These are phyloP conservation scores for Alternaria tenuissima DNA, from an alignment of 2,329 filamentous ascomycete species.

Conservation along the genomic window DNA sequence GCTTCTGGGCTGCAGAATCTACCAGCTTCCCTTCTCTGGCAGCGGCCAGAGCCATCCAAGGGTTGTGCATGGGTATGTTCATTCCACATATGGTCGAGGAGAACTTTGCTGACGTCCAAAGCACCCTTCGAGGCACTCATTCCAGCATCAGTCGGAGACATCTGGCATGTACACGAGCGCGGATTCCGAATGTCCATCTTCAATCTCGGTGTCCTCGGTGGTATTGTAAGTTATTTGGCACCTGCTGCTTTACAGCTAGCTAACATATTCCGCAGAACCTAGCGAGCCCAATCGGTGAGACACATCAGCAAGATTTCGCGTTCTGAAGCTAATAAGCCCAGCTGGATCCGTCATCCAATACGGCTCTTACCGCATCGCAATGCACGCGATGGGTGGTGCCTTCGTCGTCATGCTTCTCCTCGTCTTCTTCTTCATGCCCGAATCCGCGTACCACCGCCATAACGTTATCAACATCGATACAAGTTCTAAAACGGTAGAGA, in stretches of 20 bases:
- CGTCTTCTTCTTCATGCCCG: conserved; percentile 38
- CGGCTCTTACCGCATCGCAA: conserved; percentile 27
- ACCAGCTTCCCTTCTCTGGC: conserved; percentile 31
- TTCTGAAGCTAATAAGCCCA: not conserved
- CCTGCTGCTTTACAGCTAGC: too few relatives aligned
- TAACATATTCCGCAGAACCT: conserved; percentile 20
- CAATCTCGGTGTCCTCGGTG: conserved; percentile 36
- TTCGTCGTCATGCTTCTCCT: conserved; percentile 33
- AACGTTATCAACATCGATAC: conserved; percentile 32
- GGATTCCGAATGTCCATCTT: conserved; percentile 36
- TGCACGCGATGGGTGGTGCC: conserved; percentile 35
- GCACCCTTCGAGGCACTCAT: conserved; percentile 38
- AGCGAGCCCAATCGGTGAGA: conserved; percentile 28
- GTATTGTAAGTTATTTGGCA: conserved; percentile 19
- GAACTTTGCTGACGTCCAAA: not conserved
- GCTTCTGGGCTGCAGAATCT: conserved; percentile 36
- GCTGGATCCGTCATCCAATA: conserved; percentile 34
- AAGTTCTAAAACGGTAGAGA: conserved; percentile 17
- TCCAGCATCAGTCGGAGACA: conserved; percentile 33
- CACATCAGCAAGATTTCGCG: not conserved
- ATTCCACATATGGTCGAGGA: not conserved
- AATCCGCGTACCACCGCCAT: conserved; percentile 25
- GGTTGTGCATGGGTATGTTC: conserved; percentile 30
- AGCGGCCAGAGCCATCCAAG: conserved; percentile 30
- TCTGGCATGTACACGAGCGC: conserved; percentile 37